A percentile compares a stretch with the other conserved stretches of the same genome.
Conservation (phyloP, 2,329 filamentous ascomycete genomes). For the Teratosphaeria gauchensis region DNA sequence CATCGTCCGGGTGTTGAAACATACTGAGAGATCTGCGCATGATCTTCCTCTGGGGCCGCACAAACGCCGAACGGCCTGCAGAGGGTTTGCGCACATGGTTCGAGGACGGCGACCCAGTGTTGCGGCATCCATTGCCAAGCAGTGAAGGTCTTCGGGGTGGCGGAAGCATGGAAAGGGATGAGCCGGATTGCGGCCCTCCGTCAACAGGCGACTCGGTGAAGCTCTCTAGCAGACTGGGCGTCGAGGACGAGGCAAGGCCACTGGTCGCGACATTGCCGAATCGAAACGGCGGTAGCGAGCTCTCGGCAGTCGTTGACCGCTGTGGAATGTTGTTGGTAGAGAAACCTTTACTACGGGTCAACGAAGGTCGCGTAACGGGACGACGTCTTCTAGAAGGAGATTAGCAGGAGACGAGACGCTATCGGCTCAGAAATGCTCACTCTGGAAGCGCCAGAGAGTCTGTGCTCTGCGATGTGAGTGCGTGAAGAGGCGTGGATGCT, state of each 20-base stretch:
- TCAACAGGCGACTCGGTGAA: constrained; percentile 72
- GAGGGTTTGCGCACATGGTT: constrained; percentile 58
- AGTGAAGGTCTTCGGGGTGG: constrained; percentile 58
- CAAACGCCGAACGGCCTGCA: constrained; percentile 50
- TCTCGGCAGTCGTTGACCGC: constrained; percentile 50
- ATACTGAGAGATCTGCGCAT: constrained; percentile 91
- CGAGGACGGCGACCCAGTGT: constrained; percentile 65
- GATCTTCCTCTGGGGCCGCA: constrained; percentile 71
- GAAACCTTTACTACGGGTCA: constrained; percentile 60
- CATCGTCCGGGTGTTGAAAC: constrained; percentile 86
- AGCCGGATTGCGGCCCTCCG: constrained; percentile 52
- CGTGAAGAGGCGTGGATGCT: constrained; percentile 5
- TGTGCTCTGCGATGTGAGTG: constrained; percentile 9
- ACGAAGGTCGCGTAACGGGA: constrained; percentile 56
- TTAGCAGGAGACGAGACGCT: background rate
- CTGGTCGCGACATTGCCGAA: constrained; percentile 49
- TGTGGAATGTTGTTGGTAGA: constrained; percentile 57
- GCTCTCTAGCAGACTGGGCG: constrained; percentile 66
- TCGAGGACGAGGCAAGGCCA: constrained; percentile 38
- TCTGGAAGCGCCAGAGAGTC: constrained; percentile 19
- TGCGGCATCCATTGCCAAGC: constrained; percentile 45
- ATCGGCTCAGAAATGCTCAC: constrained; percentile 13
- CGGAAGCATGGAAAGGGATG: constrained; percentile 41
- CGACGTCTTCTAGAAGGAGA: constrained; percentile 17
- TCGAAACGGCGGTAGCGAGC: constrained; percentile 61